phyloP scores from a whole-genome alignment of 495 filamentous ascomycete species.

The Penicillium tannophilum region DNA sequence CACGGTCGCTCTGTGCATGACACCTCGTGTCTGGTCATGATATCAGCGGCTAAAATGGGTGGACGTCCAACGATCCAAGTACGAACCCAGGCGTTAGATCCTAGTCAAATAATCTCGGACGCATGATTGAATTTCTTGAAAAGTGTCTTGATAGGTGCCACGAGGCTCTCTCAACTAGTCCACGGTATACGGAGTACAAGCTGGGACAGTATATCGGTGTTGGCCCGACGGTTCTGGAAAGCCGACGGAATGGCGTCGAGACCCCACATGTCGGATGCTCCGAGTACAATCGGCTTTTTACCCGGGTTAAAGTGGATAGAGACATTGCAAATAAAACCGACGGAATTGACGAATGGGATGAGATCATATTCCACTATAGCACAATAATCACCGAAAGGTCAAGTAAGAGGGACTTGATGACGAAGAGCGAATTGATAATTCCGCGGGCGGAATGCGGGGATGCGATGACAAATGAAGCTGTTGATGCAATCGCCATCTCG shows the following conservation, averaged over 20 bases:
- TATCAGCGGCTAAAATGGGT: slow-evolving; percentile 11
- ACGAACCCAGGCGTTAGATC: background rate
- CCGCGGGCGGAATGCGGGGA: slow-evolving; percentile 15
- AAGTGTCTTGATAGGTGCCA: background rate
- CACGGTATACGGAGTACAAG: background rate
- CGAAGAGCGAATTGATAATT: background rate
- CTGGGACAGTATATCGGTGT: background rate
- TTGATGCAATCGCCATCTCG: slow-evolving; percentile 9
- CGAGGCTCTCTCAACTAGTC: background rate
- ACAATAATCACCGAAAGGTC: background rate
- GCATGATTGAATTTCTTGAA: background rate
- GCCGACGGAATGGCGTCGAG: slow-evolving; percentile 21
- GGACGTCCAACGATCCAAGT: background rate
- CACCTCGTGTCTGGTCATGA: background rate
- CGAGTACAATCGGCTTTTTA: slow-evolving; percentile 9
- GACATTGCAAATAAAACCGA: background rate
- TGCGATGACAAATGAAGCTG: slow-evolving; percentile 29
- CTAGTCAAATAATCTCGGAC: background rate
- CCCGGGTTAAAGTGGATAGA: background rate
- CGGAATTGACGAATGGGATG: background rate
- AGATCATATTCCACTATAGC: background rate
- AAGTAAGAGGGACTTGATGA: background rate
- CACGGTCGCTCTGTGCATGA: background rate
- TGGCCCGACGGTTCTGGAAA: slow-evolving; percentile 13
- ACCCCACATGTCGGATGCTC: slow-evolving; percentile 15